Base-by-base conservation (phyloP, 192 early-diverging fungal species). In the Backusella tuberculispora region DNA sequence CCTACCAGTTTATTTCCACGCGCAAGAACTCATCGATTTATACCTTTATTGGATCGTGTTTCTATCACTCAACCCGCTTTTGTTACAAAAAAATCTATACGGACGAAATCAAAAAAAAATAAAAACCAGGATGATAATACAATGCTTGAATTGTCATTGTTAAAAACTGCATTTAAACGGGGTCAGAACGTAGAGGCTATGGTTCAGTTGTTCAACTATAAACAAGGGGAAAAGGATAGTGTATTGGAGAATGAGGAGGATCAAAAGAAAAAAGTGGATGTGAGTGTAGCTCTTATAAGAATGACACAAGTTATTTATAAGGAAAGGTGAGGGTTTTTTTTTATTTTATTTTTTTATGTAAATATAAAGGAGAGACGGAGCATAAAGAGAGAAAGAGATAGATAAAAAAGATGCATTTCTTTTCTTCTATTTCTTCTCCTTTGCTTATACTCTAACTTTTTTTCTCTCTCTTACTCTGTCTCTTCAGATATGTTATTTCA, bases 1-100 rank as follows among this genome's bases (percentile, higher is more conserved):
- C 53, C 53, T 4, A 60, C 53, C 9, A 60, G 53, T 26, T 60
- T 60, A 60, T 60, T 60, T 60, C 53, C 53, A 60, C 53, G 53
- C 26, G 53, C 53, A 60, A 8, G 9, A 26, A 60, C 53, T 13
- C 26, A 24, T 60, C 53, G 53, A 10, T 60, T 24, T 10, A 60
- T 60, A 24, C 53, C 53, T 6, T 24, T 60, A 24, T 12, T 60
- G 9, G 53, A 60, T 24, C 53, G 53, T 26, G 53, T 60, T 26
- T 60, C 53, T 4, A 60, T 26, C 9, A 24, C 21, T 0, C 53
- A 60, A 12, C 53, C 53, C 9, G 53, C 21, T 8, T 60, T 60
- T 12, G 21, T 60, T 60, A 60, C 53, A 26, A 60, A 60, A 26
- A 60, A 60, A 13, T 13, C 21, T 5, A 60, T 60, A 8, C 53